These are phyloP conservation scores for Asterochloris sp. DNA, from an alignment of 139 green algal genomes.

Conservation along the genomic window DNA sequence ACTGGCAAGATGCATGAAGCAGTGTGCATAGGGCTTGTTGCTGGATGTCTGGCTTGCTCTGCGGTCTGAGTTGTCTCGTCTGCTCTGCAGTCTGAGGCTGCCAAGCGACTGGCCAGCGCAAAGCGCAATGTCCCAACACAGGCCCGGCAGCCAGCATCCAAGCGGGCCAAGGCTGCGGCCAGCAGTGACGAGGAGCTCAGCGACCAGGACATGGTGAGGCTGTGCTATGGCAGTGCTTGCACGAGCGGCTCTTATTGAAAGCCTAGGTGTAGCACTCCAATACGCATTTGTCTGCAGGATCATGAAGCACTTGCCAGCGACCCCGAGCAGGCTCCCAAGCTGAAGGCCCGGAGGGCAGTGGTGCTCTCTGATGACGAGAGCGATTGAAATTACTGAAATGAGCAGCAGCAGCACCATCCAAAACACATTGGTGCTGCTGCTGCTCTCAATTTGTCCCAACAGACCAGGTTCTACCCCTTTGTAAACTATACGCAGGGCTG, in stretches of 20 bases:
- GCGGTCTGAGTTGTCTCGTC: conserved; percentile 4
- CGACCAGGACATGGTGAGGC: conserved; percentile 8
- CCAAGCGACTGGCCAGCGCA: conserved; percentile 27
- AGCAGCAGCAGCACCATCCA: no score
- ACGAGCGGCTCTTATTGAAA: no score
- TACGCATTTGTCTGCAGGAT: background rate
- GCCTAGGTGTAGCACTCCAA: no score
- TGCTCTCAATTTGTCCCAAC: no score
- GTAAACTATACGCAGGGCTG: no score
- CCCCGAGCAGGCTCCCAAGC: background rate
- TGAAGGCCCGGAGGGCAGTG: background rate
- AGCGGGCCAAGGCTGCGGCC: background rate
- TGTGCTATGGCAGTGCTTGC: background rate
- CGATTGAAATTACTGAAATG: background rate
- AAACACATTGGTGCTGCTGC: no score
- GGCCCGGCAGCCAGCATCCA: background rate
- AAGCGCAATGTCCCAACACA: conserved; percentile 22
- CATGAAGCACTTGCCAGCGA: background rate
- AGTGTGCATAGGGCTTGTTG: background rate
- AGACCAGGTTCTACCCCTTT: no score
- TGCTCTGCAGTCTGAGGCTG: conserved; percentile 20
- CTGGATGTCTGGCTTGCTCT: background rate
- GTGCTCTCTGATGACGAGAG: conserved; percentile 4
- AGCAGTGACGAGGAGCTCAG: conserved; percentile 17
- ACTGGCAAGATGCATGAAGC: background rate